Conservation (phyloP, 495 filamentous ascomycete species). For the Hypoxylon rickii region DNA sequence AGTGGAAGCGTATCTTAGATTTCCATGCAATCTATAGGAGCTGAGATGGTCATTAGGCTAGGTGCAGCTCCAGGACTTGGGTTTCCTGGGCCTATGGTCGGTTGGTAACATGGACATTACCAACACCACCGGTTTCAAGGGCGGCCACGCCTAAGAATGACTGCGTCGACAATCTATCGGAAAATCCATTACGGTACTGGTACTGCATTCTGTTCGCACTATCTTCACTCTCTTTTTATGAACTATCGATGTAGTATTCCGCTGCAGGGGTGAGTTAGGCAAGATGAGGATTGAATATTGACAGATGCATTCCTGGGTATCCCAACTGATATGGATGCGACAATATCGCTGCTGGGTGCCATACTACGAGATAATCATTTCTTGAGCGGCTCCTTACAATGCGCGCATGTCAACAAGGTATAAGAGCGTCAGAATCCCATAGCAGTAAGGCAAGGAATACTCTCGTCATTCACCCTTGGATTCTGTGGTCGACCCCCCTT, state of each 20-base stretch:
- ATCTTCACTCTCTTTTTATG: conserved; percentile 2
- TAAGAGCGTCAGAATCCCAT: conserved; percentile 4
- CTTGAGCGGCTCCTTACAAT: not conserved
- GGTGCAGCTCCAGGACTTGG: not conserved
- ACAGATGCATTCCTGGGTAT: not conserved
- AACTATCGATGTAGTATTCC: conserved; percentile 18
- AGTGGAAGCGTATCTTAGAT: not conserved
- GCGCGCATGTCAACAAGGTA: not conserved
- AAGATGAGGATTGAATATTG: conserved; percentile 3
- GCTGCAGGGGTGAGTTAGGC: not conserved
- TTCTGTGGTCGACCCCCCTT: too few relatives aligned
- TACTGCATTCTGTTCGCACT: too few relatives aligned
- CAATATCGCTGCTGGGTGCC: not conserved
- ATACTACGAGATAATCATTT: not conserved
- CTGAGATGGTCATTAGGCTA: not conserved
- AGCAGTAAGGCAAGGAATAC: not conserved
- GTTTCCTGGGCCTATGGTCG: too few relatives aligned
- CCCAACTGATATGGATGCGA: not conserved
- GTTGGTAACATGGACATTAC: too few relatives aligned
- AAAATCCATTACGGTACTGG: not conserved
- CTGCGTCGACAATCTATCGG: not conserved
- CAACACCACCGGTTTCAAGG: too few relatives aligned
- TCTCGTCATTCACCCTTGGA: not conserved
- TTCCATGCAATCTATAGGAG: not conserved
- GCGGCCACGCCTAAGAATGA: not conserved